Percentiles rank a stretch among this genome's conserved stretches.
Evolutionary conservation across 73 alveolate genomes (phyloP).

Genomic region (Halteria grandinella): DNA sequence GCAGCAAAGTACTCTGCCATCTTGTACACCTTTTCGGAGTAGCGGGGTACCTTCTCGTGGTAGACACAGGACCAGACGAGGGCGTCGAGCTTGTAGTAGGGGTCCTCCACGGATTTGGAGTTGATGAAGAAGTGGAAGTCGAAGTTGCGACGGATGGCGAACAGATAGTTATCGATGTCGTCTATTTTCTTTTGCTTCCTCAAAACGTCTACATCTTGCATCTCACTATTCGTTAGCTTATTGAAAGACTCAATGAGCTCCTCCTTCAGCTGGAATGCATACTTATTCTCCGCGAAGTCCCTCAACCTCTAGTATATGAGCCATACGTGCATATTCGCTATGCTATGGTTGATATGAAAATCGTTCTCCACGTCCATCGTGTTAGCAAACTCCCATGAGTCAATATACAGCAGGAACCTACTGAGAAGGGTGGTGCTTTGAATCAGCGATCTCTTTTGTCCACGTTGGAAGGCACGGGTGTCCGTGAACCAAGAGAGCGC

Average conservation of each 20-base stretch:
- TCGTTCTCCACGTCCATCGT: conserved; percentile 80
- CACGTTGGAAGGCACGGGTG: conserved; percentile 48
- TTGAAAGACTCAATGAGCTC: conserved; percentile 65
- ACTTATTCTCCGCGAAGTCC: conserved; percentile 64
- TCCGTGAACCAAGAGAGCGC: conserved; percentile 59
- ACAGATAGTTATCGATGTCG: conserved; percentile 76
- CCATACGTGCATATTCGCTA: conserved; percentile 82
- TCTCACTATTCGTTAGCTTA: conserved; percentile 57
- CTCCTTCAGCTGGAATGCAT: conserved; percentile 53
- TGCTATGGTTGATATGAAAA: conserved; percentile 83
- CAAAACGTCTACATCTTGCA: conserved; percentile 72
- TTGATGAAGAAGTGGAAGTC: conserved; percentile 80
- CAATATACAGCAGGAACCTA: conserved; percentile 66
- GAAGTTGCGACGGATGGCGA: conserved; percentile 72
- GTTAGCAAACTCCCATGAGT: conserved; percentile 76
- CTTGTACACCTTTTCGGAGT: conserved; percentile 76
- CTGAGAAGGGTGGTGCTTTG: conserved; percentile 39
- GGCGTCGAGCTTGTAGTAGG: conserved; percentile 80
- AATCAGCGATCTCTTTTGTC: conserved; percentile 25
- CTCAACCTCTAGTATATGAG: conserved; percentile 59
- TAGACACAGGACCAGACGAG: conserved; percentile 78
- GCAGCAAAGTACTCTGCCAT: conserved; percentile 79
- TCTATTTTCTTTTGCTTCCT: conserved; percentile 79
- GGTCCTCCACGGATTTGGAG: conserved; percentile 67
- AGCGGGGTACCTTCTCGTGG: conserved; percentile 88